Percentiles rank a stretch among this genome's conserved stretches.
phyloP scores from a whole-genome alignment of 352 stramenopile species.

The Phytophthora lateralis region DNA sequence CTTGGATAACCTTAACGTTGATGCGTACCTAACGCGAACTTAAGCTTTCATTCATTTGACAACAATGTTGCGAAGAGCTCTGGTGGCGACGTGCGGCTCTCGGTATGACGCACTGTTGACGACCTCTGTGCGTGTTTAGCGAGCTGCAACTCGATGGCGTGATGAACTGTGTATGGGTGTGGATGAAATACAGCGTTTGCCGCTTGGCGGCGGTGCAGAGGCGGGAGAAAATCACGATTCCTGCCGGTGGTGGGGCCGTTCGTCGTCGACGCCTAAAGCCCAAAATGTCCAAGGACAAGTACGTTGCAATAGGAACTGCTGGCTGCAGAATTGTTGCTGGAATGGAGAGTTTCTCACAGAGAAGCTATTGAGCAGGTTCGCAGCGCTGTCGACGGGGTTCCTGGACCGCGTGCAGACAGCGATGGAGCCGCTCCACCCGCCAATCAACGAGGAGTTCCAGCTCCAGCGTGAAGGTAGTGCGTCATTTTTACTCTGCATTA shows the following conservation, averaged over 20 bases:
- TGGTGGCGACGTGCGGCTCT: conserved; percentile 17
- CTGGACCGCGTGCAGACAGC: conserved; percentile 70
- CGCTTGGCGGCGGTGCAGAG: conserved; percentile 18
- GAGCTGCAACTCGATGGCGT: conserved; percentile 4
- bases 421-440: conserved; percentile 63
- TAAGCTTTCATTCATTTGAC: conserved; percentile 1
- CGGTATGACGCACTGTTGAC: conserved; percentile 25
- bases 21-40: conserved; percentile 23
- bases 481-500: neutral
- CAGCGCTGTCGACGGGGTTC: conserved; percentile 50
- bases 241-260: conserved; percentile 14
- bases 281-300: conserved; percentile 66
- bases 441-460: conserved; percentile 64
- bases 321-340: no score
- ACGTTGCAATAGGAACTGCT: conserved; percentile 3
- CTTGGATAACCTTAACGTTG: conserved; percentile 12
- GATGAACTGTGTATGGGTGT: conserved; percentile 4
- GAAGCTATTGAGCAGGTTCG: conserved; percentile 46
- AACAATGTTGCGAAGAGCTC: conserved; percentile 9
- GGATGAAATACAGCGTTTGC: conserved; percentile 12
- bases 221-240: conserved; percentile 49
- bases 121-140: neutral
- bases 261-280: conserved; percentile 47
- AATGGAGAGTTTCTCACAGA: neutral
- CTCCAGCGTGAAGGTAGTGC: conserved; percentile 50